Base-by-base conservation (phyloP, 495 filamentous ascomycete genomes). In the Penicillium paradoxum region DNA sequence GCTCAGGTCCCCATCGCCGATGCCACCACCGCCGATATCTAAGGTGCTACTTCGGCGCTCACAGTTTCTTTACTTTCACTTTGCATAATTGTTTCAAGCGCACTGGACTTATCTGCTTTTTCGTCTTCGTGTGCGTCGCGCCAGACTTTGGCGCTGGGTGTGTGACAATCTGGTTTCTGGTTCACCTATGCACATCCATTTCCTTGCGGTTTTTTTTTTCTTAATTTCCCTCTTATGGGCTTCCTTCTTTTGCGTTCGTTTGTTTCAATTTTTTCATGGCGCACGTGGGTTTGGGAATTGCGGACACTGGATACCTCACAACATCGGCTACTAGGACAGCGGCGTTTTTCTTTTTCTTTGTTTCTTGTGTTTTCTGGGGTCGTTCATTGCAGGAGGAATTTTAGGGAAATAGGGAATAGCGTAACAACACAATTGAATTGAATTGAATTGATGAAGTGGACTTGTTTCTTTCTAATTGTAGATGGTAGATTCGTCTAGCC, bases 221-320 rank as follows among this genome's bases (percentile, higher is more conserved):
- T 25, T 13, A 27, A 37, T 37, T 18, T 8, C 34, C 3, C 0
- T 27, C 13, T 11, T 0, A 22, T 53, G 44, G 46, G 41, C 27
- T 41, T 18, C 33, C 30, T 36, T 46, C 22, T 37, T 17, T 24
- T 44, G 21, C 19, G 18, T 22, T 32, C 21, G 34, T 45, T 29
- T 17, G 18, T 18, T 29, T 25, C 9, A 7, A 45, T 17, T n/a
- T 34, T 27, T 30, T 22, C 13, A 33, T 38, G 41, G 22, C 54
- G 54, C 51, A 54, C 33, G 11, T 48, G 45, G 54, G 50, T 51
- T 52, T 45, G 50, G 44, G 36, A 38, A 29, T 41, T 32, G 42
- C 41, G 46, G 34, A 56, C 36, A 30, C 34, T 33, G 46, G 54
- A 60, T 60, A 60, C 54, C 54, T 52, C 15, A 37, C 15, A 32